Evolutionary conservation across 495 filamentous ascomycete species (phyloP), one percentile per base, ranked within the genome.

Genomic region (Penicillium macrosclerotiorum): DNA sequence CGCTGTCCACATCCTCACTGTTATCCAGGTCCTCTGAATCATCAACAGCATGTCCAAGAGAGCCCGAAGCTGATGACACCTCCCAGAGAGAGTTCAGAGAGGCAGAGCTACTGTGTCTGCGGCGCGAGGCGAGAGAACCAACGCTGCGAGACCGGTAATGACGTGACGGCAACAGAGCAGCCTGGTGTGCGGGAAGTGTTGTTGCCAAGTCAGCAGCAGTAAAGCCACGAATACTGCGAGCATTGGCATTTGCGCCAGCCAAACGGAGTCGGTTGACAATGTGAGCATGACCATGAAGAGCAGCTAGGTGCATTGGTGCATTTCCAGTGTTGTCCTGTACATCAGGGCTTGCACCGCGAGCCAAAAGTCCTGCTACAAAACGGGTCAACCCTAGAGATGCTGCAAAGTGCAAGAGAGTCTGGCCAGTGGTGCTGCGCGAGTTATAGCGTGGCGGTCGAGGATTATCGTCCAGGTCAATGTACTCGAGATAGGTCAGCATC

Each of bases 321-420:
- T 89, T 91, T 20, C 90, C 90, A 38, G 82, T 85, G 45, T 82
- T 85, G 60, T 95, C 90, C 47, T 83, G 77, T 16, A 81, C 63
- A 52, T 92, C 82, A 1, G 85, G 81, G 49, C 83, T 84, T 6
- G 88, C 89, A n/a, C 88, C 88, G 51, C 87, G 81, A 11, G 84
- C 85, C 12, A 95, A 65, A 13, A 95, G 79, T 16, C 81, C 87
- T n/a, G 87, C 86, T 39, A 85, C 85, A 50, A 95, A 84, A 12
- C 87, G 81, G 35, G 80, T 78, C 46, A 89, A 75, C 12, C 89
- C 89, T 39, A 91, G 64, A 17, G 84, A 85, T 42, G 82, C 87
- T 3, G 88, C 88, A 41, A 90, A 72, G 64, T 94, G 89, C 50
- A 95, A 74, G 73, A 95, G 84, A 16, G 84, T 88, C 51, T 93